Evolutionary conservation across 2,329 filamentous ascomycete genomes (phyloP), one percentile per base, ranked within the genome.

Genomic region (Aspergillus transmontanensis): DNA sequence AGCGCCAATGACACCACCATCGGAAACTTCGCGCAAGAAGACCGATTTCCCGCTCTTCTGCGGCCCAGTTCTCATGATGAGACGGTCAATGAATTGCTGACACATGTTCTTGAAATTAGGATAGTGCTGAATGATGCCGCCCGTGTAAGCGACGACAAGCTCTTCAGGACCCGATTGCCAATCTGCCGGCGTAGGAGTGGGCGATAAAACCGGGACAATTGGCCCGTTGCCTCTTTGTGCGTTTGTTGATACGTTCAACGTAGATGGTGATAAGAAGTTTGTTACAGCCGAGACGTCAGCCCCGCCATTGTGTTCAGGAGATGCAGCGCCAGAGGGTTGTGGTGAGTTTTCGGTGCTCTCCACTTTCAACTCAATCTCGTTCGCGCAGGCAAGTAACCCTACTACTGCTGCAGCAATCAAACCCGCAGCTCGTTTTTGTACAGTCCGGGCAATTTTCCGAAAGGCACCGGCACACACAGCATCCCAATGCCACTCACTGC

Each of bases 101-200:
- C 89, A 92, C 69, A 90, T 89, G 51, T 81, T 78, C 48, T 91
- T 81, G 76, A 92, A 93, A 69, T 90, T 85, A 55, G 91, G 90
- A 71, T 93, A 93, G 71, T 91, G 87, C n/a, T 88, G 86, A 63
- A 94, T 94, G 71, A 91, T 93, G 7, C 90, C 90, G 36, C 91
- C 91, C 0, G 91, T 93, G 73, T 92, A 94, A 1, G 91, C 91
- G 26, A 94, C 89, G 1, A 92, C 88, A 34, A 94, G 76, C 69
- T 92, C 89, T 64, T 87, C 83, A 0, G 79, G 76, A 9, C 78
- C 79, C 5, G 78, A 80, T 56, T 78, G 75, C 79, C 79, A 80
- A 64, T 78, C 78, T 10, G 73, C 68, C 21, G 76, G 73, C 1
- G 72, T 70, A 14, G 73, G 73, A 9, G 73, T 71, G 19, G 73